Conservation (phyloP, 2,329 filamentous ascomycete species). For the Sclerotinia borealis region DNA sequence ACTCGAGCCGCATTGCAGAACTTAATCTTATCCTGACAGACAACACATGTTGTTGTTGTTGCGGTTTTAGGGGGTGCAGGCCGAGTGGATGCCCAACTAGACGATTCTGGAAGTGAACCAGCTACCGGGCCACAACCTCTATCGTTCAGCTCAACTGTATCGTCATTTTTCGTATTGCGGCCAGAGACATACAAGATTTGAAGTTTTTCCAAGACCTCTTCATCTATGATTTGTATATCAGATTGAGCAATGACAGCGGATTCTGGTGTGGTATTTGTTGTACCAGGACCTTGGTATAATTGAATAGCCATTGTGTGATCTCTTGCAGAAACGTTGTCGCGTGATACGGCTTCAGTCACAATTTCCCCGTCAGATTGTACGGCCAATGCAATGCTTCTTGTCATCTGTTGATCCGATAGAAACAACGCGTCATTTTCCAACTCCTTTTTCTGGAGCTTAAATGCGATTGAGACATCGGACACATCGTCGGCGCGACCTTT, state of each 20-base stretch:
- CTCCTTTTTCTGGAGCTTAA: constrained; percentile 16
- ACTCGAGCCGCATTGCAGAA: constrained; percentile 18
- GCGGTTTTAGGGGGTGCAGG: background rate
- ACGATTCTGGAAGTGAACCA: constrained; percentile 9
- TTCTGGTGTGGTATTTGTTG: background rate
- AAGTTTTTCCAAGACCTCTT: constrained; percentile 21
- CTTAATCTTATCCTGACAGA: constrained; percentile 16
- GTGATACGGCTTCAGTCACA: constrained; percentile 11
- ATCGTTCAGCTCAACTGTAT: background rate
- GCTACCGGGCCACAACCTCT: background rate
- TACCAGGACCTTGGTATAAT: constrained; percentile 6
- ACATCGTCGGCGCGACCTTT: constrained; percentile 14
- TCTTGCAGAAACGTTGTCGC: background rate
- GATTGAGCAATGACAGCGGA: background rate
- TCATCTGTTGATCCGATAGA: constrained; percentile 19
- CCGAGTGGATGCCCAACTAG: constrained; percentile 4
- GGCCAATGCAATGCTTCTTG: constrained; percentile 22
- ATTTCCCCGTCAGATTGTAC: constrained; percentile 17
- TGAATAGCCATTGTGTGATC: constrained; percentile 18
- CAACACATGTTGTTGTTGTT: constrained; percentile 12
- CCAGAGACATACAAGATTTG: constrained; percentile 14
- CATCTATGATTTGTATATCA: constrained; percentile 13
- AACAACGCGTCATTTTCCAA: constrained; percentile 12
- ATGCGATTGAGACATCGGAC: constrained; percentile 18
- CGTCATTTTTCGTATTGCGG: background rate